These are phyloP conservation scores for Singerocomus inundabilis DNA, from an alignment of 1,284 basidiomycete genomes.

Conservation along the genomic window DNA sequence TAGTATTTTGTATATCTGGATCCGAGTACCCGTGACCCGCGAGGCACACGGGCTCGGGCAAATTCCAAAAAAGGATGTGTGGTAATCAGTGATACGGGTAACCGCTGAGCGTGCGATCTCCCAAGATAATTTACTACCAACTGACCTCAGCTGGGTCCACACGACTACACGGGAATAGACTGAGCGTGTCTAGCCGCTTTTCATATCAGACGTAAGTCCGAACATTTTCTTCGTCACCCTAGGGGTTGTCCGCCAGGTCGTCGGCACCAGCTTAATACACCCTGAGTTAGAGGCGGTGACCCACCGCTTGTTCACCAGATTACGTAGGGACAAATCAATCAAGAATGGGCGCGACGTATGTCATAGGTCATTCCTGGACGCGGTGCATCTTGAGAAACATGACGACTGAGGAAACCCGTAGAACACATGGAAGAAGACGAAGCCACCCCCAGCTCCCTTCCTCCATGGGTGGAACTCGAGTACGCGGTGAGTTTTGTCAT, in stretches of 20 bases:
- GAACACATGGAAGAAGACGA: slow-evolving; percentile 98
- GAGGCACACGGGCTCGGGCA: slow-evolving; percentile 27
- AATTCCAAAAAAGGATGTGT: slow-evolving; percentile 10
- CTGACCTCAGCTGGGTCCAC: too few relatives aligned
- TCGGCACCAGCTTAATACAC: too few relatives aligned
- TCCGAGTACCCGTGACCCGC: too few relatives aligned
- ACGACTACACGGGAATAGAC: background rate
- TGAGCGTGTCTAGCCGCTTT: background rate
- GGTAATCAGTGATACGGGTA: background rate
- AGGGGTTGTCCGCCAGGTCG: background rate
- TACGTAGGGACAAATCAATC: background rate
- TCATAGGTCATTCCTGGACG: slow-evolving; percentile 36
- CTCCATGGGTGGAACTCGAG: slow-evolving; percentile 89
- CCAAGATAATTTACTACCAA: too few relatives aligned
- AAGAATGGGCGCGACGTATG: slow-evolving; percentile 34
- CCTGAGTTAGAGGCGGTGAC: too few relatives aligned
- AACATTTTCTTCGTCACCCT: background rate
- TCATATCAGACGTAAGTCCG: background rate
- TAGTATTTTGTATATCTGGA: too few relatives aligned
- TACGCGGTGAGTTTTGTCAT: slow-evolving; percentile 45
- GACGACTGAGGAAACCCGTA: slow-evolving; percentile 34
- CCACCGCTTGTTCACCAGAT: too few relatives aligned
- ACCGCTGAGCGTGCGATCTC: too few relatives aligned
- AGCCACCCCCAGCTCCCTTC: slow-evolving; percentile 62
- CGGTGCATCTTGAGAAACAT: background rate